A percentile compares a stretch with the other conserved stretches of the same genome.
Conservation (phyloP, 108 stramenopile species). For the Cylindrotheca fusiformis region DNA sequence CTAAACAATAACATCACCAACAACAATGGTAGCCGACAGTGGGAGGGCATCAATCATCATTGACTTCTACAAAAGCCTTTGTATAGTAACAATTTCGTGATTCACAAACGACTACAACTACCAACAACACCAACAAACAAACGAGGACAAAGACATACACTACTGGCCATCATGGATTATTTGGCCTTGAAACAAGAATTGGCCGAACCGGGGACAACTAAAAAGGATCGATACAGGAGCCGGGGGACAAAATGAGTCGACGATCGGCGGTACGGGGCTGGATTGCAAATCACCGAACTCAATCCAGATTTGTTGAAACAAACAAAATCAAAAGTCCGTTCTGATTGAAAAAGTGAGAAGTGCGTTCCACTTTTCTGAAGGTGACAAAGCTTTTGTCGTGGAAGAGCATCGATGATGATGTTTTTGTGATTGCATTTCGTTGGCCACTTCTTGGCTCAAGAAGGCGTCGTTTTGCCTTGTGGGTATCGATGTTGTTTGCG, state of each 20-base stretch:
- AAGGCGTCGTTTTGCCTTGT: too few relatives aligned
- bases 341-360: too few relatives aligned
- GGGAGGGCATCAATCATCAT: background rate
- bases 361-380: too few relatives aligned
- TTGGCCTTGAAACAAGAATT: constrained; percentile 52
- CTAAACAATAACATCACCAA: constrained; percentile 3
- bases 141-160: background rate
- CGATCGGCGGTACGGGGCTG: constrained; percentile 75
- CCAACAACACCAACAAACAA: constrained; percentile 10
- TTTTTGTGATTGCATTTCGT: too few relatives aligned
- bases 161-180: constrained; percentile 63
- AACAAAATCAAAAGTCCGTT: too few relatives aligned
- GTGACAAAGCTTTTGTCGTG: too few relatives aligned
- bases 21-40: too few relatives aligned
- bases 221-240: constrained; percentile 76
- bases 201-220: constrained; percentile 52
- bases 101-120: constrained; percentile 14
- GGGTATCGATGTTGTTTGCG: too few relatives aligned
- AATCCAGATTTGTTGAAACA: background rate
- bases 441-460: too few relatives aligned
- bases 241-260: constrained; percentile 73
- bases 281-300: constrained; percentile 59
- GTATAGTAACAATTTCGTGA: constrained; percentile 34
- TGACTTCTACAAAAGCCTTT: constrained; percentile 10
- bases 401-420: too few relatives aligned